Conservation (phyloP, 164 flowering plant species). For the Dillenia suffruticosa region DNA sequence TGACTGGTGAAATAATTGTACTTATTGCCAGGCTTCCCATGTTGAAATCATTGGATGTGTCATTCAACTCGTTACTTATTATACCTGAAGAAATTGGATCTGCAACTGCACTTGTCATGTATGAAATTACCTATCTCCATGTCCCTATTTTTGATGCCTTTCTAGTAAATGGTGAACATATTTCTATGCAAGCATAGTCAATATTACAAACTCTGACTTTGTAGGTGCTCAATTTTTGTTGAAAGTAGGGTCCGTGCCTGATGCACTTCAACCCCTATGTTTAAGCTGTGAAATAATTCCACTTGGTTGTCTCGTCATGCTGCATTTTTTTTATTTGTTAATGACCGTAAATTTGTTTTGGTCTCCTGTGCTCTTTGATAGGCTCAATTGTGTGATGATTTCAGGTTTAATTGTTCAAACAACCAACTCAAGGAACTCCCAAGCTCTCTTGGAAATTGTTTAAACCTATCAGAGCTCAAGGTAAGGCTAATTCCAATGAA, state of each 20-base stretch:
- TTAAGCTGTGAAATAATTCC: no score
- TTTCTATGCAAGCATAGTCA: no score
- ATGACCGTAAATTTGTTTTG: no score
- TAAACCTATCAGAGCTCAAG: constrained; percentile 75
- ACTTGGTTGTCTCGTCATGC: no score
- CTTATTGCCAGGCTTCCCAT: constrained; percentile 58
- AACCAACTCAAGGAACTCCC: constrained; percentile 81
- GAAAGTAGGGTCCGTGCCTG: no score
- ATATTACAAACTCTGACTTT: no score
- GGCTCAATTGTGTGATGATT: constrained; percentile 3
- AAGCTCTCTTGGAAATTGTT: constrained; percentile 68
- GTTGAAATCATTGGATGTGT: constrained; percentile 78
- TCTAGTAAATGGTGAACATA: not conserved
- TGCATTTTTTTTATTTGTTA: no score
- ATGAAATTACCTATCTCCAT: constrained; percentile 12
- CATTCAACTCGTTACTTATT: constrained; percentile 48
- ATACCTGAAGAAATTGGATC: constrained; percentile 89
- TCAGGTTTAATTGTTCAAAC: constrained; percentile 87
- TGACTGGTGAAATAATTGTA: constrained; percentile 1
- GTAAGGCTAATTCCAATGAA: constrained; percentile 24
- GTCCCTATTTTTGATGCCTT: constrained; percentile 3
- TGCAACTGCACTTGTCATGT: constrained; percentile 82
- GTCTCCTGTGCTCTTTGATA: no score
- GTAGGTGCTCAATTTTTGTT: no score
- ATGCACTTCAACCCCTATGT: no score